phyloP scores from a whole-genome alignment of 257 asterid genomes.

The Plantago elongata region DNA sequence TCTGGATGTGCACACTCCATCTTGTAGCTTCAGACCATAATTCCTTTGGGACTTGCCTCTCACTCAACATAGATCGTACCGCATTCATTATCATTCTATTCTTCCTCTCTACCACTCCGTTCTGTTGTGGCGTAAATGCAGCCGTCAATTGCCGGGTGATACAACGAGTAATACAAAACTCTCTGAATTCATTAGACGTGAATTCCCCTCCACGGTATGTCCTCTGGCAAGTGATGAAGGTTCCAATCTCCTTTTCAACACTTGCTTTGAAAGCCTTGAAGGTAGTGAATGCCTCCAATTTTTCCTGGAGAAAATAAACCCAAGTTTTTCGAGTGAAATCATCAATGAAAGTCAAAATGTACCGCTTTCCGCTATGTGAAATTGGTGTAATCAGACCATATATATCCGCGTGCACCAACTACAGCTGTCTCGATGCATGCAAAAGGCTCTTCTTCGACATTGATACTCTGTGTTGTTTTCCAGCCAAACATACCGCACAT shows the following conservation, averaged over 20 bases:
- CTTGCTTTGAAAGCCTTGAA: too few species aligned
- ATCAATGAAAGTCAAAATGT: conserved; percentile 17
- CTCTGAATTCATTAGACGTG: neutral
- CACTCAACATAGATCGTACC: conserved; percentile 3
- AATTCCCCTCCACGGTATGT: neutral
- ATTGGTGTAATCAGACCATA: neutral
- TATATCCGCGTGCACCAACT: neutral
- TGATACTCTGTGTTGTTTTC: neutral
- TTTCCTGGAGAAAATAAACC: neutral
- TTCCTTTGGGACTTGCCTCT: too few species aligned
- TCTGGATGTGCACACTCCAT: neutral
- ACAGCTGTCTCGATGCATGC: neutral
- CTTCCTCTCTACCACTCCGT: neutral
- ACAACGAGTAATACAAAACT: neutral
- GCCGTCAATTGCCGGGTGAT: neutral
- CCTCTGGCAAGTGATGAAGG: neutral
- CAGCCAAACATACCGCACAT: neutral
- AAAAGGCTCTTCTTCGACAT: too few species aligned
- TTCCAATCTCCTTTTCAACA: neutral
- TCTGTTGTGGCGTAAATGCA: neutral
- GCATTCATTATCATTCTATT: neutral
- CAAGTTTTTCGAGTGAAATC: conserved; percentile 12
- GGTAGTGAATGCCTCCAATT: neutral
- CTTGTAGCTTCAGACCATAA: too few species aligned
- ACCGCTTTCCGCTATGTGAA: neutral